phyloP scores from a whole-genome alignment of 306 rosid species.

The Vigna reflexopilosa region DNA sequence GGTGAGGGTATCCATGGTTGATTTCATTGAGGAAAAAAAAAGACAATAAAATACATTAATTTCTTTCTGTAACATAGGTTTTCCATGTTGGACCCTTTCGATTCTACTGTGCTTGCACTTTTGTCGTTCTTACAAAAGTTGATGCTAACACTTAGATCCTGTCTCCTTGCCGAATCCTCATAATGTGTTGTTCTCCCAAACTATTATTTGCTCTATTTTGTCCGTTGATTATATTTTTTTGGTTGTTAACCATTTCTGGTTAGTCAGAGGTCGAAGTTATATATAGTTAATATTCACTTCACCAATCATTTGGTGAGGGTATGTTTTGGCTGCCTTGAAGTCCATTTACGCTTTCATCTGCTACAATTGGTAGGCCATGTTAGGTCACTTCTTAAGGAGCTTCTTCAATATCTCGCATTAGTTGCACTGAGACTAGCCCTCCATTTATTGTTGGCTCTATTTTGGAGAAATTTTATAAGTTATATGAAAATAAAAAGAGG shows the following conservation, averaged over 20 bases:
- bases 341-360: neutral
- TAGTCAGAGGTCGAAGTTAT: neutral
- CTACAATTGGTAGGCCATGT: neutral
- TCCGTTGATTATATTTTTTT: neutral
- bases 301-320: slow-evolving; percentile 12
- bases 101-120: slow-evolving; percentile 34
- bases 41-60: slow-evolving; percentile 17
- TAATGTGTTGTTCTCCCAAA: slow-evolving; percentile 20
- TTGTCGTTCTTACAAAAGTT: slow-evolving; percentile 35
- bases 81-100: slow-evolving; percentile 7
- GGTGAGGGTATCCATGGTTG: slow-evolving; percentile 3
- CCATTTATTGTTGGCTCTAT: no score
- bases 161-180: slow-evolving; percentile 22
- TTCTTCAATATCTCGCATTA: neutral
- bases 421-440: no score
- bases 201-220: neutral
- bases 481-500: no score
- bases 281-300: neutral
- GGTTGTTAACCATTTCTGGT: neutral
- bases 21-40: neutral
- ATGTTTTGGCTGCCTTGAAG: neutral
- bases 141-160: slow-evolving; percentile 7
- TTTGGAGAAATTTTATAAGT: no score
- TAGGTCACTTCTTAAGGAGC: neutral
- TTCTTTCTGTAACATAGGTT: slow-evolving; percentile 13